A percentile compares a stretch with the other conserved stretches of the same genome.
Conservation (phyloP, 306 rosid genomes). For the Acacia acuminata region DNA sequence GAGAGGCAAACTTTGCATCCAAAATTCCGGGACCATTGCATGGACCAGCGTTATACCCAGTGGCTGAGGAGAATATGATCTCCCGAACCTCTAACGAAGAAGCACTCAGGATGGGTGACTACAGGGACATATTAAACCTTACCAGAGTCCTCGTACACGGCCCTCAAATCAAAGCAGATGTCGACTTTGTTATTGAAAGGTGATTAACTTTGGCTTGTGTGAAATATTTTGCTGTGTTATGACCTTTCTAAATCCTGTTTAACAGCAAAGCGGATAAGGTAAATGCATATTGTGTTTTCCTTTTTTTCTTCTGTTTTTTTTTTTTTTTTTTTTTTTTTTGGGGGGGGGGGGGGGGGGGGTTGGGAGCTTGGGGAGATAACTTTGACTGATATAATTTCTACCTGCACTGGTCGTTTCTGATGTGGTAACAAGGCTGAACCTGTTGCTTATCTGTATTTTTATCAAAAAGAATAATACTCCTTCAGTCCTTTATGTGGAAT, state of each 20-base stretch:
- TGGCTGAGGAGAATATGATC: constrained; percentile 44
- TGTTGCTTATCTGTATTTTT: not conserved
- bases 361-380: not conserved
- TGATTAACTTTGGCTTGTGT: constrained; percentile 25
- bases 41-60: constrained; percentile 34
- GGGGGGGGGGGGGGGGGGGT: too few species aligned
- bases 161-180: constrained; percentile 90
- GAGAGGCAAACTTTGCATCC: constrained; percentile 49
- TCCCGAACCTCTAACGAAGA: constrained; percentile 61
- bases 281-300: not conserved
- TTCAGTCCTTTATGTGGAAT: too few species aligned
- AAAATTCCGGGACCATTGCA: constrained; percentile 45
- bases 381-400: not conserved
- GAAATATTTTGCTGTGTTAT: not conserved
- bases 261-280: not conserved
- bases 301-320: not conserved
- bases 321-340: not conserved
- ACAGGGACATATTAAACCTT: constrained; percentile 92
- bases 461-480: not conserved
- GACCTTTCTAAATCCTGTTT: not conserved
- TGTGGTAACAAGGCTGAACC: not conserved
- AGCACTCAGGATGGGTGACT: constrained; percentile 80
- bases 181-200: constrained; percentile 83
- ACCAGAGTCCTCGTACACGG: constrained; percentile 82
- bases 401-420: not conserved